These are phyloP conservation scores for Alternaria triticimaculans DNA, from an alignment of 2,329 filamentous ascomycete genomes.

Conservation along the genomic window DNA sequence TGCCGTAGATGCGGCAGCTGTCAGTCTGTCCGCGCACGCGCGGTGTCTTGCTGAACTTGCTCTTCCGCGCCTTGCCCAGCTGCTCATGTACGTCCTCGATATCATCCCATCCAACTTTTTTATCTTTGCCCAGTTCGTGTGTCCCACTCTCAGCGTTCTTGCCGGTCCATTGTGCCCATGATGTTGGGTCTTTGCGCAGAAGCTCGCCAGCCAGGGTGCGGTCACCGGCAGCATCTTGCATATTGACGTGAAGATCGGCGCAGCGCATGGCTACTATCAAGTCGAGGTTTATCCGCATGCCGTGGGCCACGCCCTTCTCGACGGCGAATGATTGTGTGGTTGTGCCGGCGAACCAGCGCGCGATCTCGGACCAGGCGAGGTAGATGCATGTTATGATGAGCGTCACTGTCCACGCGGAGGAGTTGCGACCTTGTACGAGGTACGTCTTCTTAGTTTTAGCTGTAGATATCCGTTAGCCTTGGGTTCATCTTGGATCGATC, in stretches of 20 bases:
- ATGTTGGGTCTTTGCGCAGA: constrained; percentile 77
- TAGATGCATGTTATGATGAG: constrained; percentile 77
- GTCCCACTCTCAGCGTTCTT: constrained; percentile 65
- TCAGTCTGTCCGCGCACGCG: constrained; percentile 66
- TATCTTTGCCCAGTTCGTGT: constrained; percentile 54
- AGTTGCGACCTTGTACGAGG: constrained; percentile 80
- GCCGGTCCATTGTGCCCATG: constrained; percentile 80
- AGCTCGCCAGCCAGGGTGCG: constrained; percentile 81
- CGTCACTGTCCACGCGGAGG: constrained; percentile 90
- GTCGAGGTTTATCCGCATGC: constrained; percentile 94
- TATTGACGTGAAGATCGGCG: constrained; percentile 88
- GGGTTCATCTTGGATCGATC: background rate
- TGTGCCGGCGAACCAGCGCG: constrained; percentile 81
- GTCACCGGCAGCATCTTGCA: constrained; percentile 94
- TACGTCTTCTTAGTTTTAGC: constrained; percentile 97
- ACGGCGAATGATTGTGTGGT: constrained; percentile 92
- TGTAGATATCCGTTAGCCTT: constrained; percentile 50
- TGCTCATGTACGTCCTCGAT: constrained; percentile 94
- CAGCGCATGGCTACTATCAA: constrained; percentile 91
- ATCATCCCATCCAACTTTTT: constrained; percentile 56
- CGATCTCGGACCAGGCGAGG: constrained; percentile 78
- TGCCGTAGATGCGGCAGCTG: constrained; percentile 89
- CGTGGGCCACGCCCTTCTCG: constrained; percentile 86
- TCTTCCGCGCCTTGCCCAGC: constrained; percentile 73
- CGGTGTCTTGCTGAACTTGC: constrained; percentile 76